Base-by-base conservation (phyloP, 306 rosid species). In the Benincasa hispida region DNA sequence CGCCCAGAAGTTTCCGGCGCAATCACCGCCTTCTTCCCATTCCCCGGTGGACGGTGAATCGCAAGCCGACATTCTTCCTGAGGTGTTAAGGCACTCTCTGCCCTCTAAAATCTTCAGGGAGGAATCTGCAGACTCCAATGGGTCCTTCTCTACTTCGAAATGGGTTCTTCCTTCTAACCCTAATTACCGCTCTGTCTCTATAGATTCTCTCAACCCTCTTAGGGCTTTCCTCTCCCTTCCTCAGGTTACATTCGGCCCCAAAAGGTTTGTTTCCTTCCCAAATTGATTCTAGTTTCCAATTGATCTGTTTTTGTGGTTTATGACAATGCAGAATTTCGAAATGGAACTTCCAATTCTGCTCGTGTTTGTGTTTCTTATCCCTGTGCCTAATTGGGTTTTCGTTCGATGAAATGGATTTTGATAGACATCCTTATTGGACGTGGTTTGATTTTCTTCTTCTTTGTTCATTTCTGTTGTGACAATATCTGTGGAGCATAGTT, bases 211-310 rank as follows among this genome's bases (percentile, higher is more conserved):
- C n/a, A 90, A 91, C 77, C 98, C 96, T 76, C 88, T 91, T 0
- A 81, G 93, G 74, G 92, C 84, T 82, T 91, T 83, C 72, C 9
- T 93, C 45, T 83, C 94, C 50, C 75, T 93, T 15, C 98, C 98
- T 30, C 98, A 85, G 83, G 97, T 90, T 86, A 85, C 96, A 10
- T 87, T 94, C 75, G 97, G 96, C 83, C 91, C 97, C 73, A 91
- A 79, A 92, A 94, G 98, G 98, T 94, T 65, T 1, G 1, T 41
- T 34, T 58, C 11, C 2, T 28, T 68, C 51, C 61, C 5, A 10
- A 18, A 54, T 75, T 42, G 24, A 11, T 45, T 79, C 25, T 15
- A 19, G 47, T 61, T 32, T 10, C 56, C 19, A 18, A 17, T 72
- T 35, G 0, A 17, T 65, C 51, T 67, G 58, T 76, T 68, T 76